A percentile compares a stretch with the other conserved stretches of the same genome.
Evolutionary conservation across 345 rosid species (phyloP).

Genomic region (Trapa incisa): DNA sequence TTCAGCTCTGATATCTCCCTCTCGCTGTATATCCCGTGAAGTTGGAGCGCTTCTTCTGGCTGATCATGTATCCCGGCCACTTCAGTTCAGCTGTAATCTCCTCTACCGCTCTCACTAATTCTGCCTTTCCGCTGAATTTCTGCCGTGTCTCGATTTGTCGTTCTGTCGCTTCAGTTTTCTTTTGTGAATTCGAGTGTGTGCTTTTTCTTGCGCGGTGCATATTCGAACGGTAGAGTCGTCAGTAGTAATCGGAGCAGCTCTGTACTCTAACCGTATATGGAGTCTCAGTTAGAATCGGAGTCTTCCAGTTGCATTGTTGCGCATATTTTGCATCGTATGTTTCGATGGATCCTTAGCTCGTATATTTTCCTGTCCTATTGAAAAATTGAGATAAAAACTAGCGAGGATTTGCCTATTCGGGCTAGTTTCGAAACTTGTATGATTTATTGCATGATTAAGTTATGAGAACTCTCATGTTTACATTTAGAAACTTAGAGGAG

Average conservation of each 20-base stretch:
- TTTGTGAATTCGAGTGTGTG: neutral
- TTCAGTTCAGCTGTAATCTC: slow-evolving; percentile 7
- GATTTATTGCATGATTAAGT: neutral
- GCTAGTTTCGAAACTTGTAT: neutral
- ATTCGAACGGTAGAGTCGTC: no score
- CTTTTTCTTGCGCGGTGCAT: no score
- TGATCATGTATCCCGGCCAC: slow-evolving; percentile 9
- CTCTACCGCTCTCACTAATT: slow-evolving; percentile 2
- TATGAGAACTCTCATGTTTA: neutral
- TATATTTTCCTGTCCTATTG: neutral
- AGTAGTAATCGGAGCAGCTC: no score
- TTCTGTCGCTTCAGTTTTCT: neutral
- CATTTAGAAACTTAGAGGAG: neutral
- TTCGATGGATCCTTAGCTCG: no score
- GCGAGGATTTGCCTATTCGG: neutral
- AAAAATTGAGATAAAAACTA: neutral
- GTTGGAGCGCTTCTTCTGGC: neutral
- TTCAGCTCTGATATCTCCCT: neutral
- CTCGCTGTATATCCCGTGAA: neutral
- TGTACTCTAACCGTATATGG: no score
- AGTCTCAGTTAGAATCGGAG: neutral
- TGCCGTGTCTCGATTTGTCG: neutral
- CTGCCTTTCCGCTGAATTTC: neutral
- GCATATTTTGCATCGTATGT: no score
- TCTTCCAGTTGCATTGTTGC: neutral